phyloP scores from a whole-genome alignment of 306 rosid species.

The Ochetophila trinervis region DNA sequence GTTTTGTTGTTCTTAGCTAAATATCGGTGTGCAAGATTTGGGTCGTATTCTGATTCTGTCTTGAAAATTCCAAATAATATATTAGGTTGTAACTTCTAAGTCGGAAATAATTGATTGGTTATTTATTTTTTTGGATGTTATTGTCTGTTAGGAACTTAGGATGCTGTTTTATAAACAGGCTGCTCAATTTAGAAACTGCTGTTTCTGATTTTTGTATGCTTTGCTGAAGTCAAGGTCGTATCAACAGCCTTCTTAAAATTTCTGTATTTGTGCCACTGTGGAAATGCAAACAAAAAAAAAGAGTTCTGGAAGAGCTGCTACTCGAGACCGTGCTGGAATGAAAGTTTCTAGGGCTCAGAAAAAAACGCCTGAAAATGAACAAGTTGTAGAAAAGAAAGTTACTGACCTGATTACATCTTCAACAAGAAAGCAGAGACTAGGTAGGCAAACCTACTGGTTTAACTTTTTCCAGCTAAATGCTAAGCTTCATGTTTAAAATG shows the following conservation, averaged over 20 bases:
- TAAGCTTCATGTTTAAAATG: background rate
- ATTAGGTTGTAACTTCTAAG: background rate
- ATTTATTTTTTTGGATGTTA: background rate
- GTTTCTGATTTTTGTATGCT: constrained; percentile 22
- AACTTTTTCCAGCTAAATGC: no score
- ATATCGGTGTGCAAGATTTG: background rate
- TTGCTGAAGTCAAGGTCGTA: constrained; percentile 19
- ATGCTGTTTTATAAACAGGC: background rate
- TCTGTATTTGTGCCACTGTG: constrained; percentile 18
- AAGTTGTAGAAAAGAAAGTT: constrained; percentile 54
- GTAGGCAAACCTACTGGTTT: constrained; percentile 43
- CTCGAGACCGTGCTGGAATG: constrained; percentile 44
- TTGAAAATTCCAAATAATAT: background rate
- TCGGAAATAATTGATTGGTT: background rate
- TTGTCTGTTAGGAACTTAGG: background rate
- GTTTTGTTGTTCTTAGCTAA: background rate
- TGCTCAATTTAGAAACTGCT: constrained; percentile 10
- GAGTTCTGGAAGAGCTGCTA: constrained; percentile 44
- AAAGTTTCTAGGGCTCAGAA: constrained; percentile 66
- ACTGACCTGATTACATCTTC: constrained; percentile 71
- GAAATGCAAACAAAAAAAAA: constrained; percentile 82
- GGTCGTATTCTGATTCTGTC: background rate
- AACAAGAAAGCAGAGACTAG: constrained; percentile 52
- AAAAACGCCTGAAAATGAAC: constrained; percentile 50
- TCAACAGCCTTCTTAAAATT: constrained; percentile 13